Evolutionary conservation across 1,284 basidiomycete species (phyloP), one percentile per base, ranked within the genome.

Genomic region (Agaricales sp.): DNA sequence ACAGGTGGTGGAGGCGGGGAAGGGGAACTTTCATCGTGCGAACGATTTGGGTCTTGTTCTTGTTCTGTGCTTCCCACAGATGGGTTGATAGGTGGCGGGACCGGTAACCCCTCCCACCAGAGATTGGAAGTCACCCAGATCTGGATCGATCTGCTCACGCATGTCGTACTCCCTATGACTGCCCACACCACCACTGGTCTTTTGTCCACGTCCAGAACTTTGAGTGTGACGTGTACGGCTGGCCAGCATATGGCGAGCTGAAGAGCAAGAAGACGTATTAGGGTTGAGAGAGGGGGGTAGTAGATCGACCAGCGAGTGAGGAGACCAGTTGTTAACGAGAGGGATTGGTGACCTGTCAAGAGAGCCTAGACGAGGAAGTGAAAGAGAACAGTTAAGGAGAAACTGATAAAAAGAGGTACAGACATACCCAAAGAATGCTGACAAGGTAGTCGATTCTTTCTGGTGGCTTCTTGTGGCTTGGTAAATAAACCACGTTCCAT

Each of bases 91-190:
- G n/a, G n/a, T 35, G 30, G 48, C 45, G 46, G 50, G 35, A 50
- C 41, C 24, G 37, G 46, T 16, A 49, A 50, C 20, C 24, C 43
- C 43, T 16, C 39, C 70, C 70, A 69, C 70, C 70, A 69, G 3
- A 89, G 69, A 59, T 89, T 89, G 59, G 82, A 86, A 41, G 85
- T 88, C n/a, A 88, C 87, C 87, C 87, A 90, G 43, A 90, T 77
- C 67, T 89, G 85, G 50, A 89, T 72, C 54, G 80, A 76, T 43
- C 85, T 71, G 53, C 79, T 82, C 48, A 80, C 64, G 59, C 79
- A 84, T 3, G 90, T 92, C 46, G 87, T 89, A 14, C 82, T 88
- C 1, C 80, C 88, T 45, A 92, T 83, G 6, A 82, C 73, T 2
- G 87, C 82, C 90, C 90, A 92, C 48, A 80, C 82, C 2, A 79